Base-by-base conservation (phyloP, 495 filamentous ascomycete species). In the Penicillium robsamsonii region DNA sequence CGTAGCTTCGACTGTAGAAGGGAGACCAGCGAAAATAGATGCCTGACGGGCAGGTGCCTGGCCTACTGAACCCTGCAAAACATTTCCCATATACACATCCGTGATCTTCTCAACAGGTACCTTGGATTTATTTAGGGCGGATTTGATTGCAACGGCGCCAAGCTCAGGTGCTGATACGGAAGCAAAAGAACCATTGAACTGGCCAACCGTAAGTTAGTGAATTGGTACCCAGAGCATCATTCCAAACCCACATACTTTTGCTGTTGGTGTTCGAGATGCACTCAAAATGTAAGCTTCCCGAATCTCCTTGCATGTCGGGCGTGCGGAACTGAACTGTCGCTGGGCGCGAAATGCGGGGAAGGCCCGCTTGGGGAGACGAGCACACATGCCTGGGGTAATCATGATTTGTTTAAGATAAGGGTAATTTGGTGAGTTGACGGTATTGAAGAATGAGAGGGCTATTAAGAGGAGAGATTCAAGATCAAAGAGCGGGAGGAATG, bases 11-110 rank as follows among this genome's bases (percentile, higher is more conserved):
- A 94, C 82, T 7, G 79, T 83, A 9, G 81, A 73, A 2, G 90
- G 79, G 9, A 98, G 83, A 11, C 91, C 92, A n/a, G 94, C 88
- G 63, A 90, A 90, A 46, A 97, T 88, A 46, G 83, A 79, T 24
- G 93, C 94, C 75, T 98, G 94, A 30, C 94, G 87, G 18, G 94
- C 92, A 1, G 94, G 94, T 3, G 94, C 83, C 70, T 98, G 94
- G 31, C 94, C 94, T 17, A 91, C 79, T 42, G 80, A 79, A 15
- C 81, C 93, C 70, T 91, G 86, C 18, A 97, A 81, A n/a, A 97
- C 94, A 73, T 97, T 93, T 65, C 94, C 94, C 89, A 97, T 96
- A 75, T 97, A 97, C 3, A 96, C 87, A 80, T 94, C 87, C 30
- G 85, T 87, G 62, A 97, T 88, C 65, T 87, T 85, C 27, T 85